These are phyloP conservation scores for Saksenaea vasiformis DNA, from an alignment of 371 early-diverging fungal genomes.

Conservation along the genomic window DNA sequence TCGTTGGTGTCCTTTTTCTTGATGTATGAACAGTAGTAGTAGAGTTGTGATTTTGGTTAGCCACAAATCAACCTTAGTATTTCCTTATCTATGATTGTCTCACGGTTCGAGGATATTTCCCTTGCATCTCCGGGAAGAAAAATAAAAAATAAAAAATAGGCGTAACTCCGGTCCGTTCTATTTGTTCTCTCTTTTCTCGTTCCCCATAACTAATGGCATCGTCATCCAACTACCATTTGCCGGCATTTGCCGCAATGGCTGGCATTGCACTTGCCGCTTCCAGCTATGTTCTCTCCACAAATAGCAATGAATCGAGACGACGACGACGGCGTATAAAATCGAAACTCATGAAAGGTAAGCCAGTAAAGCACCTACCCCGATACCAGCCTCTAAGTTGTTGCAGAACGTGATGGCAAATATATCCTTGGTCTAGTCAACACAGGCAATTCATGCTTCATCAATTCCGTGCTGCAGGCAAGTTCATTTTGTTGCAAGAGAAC, in stretches of 20 bases:
- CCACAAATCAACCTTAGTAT: too few species aligned
- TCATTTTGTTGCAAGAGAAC: neutral
- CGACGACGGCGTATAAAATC: slow-evolving; percentile 43
- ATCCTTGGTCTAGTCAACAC: slow-evolving; percentile 77
- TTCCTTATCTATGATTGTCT: too few species aligned
- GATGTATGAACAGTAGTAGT: too few species aligned
- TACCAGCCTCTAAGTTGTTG: neutral
- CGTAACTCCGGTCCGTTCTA: neutral
- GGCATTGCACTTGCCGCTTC: slow-evolving; percentile 54
- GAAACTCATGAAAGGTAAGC: slow-evolving; percentile 41
- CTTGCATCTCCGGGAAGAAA: slow-evolving; percentile 29
- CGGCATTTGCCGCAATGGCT: slow-evolving; percentile 51
- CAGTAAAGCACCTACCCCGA: neutral
- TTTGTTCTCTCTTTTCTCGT: neutral
- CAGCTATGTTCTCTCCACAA: slow-evolving; percentile 35
- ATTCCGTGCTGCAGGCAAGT: slow-evolving; percentile 80
- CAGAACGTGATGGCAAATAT: slow-evolving; percentile 47
- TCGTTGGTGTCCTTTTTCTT: too few species aligned
- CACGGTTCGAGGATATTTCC: too few species aligned
- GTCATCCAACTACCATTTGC: slow-evolving; percentile 48
- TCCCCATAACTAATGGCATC: slow-evolving; percentile 19
- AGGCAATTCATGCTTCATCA: slow-evolving; percentile 92
- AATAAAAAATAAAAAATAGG: neutral
- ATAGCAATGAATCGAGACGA: slow-evolving; percentile 34
- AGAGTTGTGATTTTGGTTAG: too few species aligned